A percentile compares a stretch with the other conserved stretches of the same genome.
phyloP scores from a whole-genome alignment of 1,284 basidiomycete species.

The Somion occarium region DNA sequence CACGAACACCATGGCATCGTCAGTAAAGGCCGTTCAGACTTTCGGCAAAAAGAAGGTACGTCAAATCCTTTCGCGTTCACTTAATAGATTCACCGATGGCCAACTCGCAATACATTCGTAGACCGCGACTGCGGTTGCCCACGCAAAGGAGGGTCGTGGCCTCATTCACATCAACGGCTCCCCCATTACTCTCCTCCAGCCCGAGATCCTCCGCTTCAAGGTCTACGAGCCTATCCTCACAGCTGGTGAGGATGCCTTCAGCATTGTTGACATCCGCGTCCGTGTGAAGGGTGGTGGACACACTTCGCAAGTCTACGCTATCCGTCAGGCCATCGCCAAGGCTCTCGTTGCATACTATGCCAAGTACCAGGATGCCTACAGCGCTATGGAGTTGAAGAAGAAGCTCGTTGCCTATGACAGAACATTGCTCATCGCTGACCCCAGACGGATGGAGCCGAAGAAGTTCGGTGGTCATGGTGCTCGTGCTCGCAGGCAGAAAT shows the following conservation, averaged over 20 bases:
- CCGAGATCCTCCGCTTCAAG: conserved; percentile 96
- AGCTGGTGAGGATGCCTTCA: conserved; percentile 82
- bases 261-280: conserved; percentile 91
- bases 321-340: conserved; percentile 99
- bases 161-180: conserved; percentile 97
- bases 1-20: conserved; percentile 60
- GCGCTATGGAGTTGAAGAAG: conserved; percentile 96
- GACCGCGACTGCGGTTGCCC: conserved; percentile 96
- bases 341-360: conserved; percentile 98
- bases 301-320: conserved; percentile 98
- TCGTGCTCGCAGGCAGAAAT: conserved; percentile 94
- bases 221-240: conserved; percentile 96
- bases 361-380: conserved; percentile 98
- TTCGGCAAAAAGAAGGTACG: conserved; percentile 98
- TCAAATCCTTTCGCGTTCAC: conserved; percentile 13
- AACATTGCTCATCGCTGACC: conserved; percentile 94
- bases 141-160: conserved; percentile 95
- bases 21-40: conserved; percentile 87
- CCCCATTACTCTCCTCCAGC: conserved; percentile 92
- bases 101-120: conserved; percentile 26
- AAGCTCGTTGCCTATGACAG: conserved; percentile 94
- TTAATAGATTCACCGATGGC: background rate
- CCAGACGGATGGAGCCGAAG: conserved; percentile 99
- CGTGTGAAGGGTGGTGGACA: conserved; percentile 99
- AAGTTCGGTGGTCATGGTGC: conserved; percentile 98